These are phyloP conservation scores for Fusarium sp. DNA, from an alignment of 2,329 filamentous ascomycete species.

Conservation along the genomic window DNA sequence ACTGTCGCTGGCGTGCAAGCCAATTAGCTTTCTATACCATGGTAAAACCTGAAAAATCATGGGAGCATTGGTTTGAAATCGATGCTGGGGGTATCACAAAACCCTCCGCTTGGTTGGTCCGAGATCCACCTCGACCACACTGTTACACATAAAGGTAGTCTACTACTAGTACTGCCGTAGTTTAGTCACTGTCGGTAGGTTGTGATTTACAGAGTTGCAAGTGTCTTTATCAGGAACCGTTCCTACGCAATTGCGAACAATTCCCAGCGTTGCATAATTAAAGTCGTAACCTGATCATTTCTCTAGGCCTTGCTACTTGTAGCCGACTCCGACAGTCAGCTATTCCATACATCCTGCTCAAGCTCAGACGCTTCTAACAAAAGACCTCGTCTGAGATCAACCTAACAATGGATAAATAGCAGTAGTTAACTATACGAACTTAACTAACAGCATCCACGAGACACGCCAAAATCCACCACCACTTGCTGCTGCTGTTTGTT, in stretches of 20 bases:
- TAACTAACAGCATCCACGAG: conserved; percentile 18
- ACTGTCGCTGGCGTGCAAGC: conserved; percentile 5
- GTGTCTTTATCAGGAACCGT: not conserved
- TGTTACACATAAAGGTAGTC: conserved; percentile 16
- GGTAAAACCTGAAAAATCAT: not conserved
- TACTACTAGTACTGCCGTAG: not conserved
- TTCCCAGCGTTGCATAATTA: not conserved
- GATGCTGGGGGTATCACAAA: not conserved
- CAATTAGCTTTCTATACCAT: conserved; percentile 17
- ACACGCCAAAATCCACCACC: conserved; percentile 35
- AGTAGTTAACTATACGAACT: conserved; percentile 2
- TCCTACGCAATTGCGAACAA: conserved; percentile 6
- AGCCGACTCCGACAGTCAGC: not conserved
- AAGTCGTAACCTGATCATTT: not conserved
- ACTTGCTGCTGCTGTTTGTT: conserved; percentile 8
- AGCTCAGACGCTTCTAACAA: conserved; percentile 26
- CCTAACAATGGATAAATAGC: conserved; percentile 3
- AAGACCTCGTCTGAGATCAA: conserved; percentile 21
- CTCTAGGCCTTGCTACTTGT: conserved; percentile 6
- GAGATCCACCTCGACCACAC: conserved; percentile 27
- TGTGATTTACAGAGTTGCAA: conserved; percentile 11
- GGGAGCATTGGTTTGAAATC: conserved; percentile 4
- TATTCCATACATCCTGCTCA: conserved; percentile 1
- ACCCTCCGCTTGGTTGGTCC: conserved; percentile 23
- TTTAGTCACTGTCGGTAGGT: conserved; percentile 24